These are phyloP conservation scores for Acanthamoeba royreba DNA, from an alignment of 208 protist species.

Conservation along the genomic window DNA sequence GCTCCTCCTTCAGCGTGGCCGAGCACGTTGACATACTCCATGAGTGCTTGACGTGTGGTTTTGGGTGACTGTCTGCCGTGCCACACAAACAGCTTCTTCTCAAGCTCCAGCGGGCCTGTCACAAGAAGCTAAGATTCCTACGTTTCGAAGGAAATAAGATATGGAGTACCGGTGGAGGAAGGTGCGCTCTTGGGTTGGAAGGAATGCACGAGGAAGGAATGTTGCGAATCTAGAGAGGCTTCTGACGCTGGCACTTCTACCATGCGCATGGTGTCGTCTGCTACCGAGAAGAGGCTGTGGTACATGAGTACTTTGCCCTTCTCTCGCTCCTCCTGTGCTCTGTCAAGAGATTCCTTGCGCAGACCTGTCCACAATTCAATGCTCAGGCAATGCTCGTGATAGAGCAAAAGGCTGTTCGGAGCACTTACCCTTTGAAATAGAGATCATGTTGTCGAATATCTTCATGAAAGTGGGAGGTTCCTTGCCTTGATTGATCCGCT, in stretches of 20 bases:
- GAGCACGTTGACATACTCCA: constrained; percentile 35
- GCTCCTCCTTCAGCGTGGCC: background rate
- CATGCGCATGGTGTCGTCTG: constrained; percentile 30
- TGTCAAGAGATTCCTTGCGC: background rate
- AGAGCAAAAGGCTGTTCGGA: background rate
- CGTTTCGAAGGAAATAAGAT: too few species aligned
- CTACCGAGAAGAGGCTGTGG: background rate
- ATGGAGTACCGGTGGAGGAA: too few species aligned
- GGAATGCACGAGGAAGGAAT: background rate
- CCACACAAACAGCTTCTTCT: constrained; percentile 39
- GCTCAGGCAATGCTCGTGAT: background rate
- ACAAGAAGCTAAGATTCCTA: too few species aligned
- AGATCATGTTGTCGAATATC: constrained; percentile 8
- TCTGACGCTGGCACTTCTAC: background rate
- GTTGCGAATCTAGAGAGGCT: background rate
- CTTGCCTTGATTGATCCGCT: background rate
- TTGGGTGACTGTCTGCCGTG: background rate
- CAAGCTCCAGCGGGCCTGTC: background rate
- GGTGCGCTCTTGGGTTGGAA: constrained; percentile 38
- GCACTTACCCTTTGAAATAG: background rate
- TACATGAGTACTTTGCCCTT: constrained; percentile 34
- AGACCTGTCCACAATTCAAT: background rate
- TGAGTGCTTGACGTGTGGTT: background rate
- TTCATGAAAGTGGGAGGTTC: background rate
- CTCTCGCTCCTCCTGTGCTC: background rate